Evolutionary conservation across 768 basidiomycete genomes (phyloP).

Genomic region (Pisolithus sp.): DNA sequence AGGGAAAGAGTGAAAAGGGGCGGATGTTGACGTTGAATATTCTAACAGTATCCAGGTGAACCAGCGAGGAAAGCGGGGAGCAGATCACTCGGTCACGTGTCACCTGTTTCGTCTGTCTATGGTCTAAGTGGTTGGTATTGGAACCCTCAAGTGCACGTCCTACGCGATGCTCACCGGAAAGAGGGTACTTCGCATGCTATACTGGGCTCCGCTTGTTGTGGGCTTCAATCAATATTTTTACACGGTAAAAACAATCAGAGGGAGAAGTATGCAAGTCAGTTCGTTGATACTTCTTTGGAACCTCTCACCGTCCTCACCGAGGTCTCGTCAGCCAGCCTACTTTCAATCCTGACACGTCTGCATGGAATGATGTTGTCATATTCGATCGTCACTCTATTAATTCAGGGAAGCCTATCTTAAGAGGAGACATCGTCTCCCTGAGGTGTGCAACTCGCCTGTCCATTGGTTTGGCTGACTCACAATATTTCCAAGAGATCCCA

Average conservation of each 20-base stretch:
- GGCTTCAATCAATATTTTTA: constrained; percentile 46
- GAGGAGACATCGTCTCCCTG: constrained; percentile 63
- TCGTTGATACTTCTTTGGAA: background rate
- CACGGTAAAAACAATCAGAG: constrained; percentile 48
- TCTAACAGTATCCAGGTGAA: no score
- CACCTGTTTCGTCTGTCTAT: background rate
- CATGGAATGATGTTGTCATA: constrained; percentile 53
- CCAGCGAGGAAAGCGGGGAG: no score
- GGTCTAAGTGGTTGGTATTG: background rate
- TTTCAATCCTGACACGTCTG: constrained; percentile 65
- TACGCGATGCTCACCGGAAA: background rate
- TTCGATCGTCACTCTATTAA: constrained; percentile 49
- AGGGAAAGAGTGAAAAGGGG: no score
- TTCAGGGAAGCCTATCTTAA: constrained; percentile 30
- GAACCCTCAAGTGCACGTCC: no score
- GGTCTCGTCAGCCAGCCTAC: constrained; percentile 51
- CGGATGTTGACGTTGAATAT: no score
- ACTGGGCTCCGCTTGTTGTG: constrained; percentile 53
- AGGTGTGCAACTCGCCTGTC: constrained; percentile 32
- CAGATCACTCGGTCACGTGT: no score
- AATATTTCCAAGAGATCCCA: constrained; percentile 45
- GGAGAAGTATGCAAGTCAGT: constrained; percentile 70
- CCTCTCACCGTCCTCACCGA: background rate
- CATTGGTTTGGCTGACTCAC: background rate
- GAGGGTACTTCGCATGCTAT: constrained; percentile 29